Conservation (phyloP, 176 grass and related monocot species). For the Stipa capillata region DNA sequence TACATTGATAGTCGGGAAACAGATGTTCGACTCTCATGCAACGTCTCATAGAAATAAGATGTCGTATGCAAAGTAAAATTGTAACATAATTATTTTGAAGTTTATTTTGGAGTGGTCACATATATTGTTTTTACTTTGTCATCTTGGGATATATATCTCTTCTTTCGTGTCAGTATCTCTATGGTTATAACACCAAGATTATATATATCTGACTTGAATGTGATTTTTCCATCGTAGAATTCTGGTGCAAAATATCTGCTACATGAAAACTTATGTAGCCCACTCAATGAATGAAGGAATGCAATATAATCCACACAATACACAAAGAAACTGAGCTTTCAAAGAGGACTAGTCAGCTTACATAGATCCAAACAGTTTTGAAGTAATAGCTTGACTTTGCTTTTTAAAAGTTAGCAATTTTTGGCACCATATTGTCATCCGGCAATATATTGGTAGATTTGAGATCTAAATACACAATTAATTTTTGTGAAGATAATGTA, state of each 20-base stretch:
- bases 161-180: neutral
- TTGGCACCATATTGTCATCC: neutral
- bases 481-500: neutral
- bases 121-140: too few relatives aligned
- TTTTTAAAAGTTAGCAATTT: neutral
- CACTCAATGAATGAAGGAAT: neutral
- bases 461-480: neutral
- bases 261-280: neutral
- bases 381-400: neutral
- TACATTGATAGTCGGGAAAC: too few relatives aligned
- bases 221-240: neutral
- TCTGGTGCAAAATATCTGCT: neutral
- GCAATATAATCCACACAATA: neutral
- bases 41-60: too few relatives aligned
- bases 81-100: too few relatives aligned
- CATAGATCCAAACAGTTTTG: conserved; percentile 7
- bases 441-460: neutral
- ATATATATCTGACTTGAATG: neutral
- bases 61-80: too few relatives aligned
- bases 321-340: neutral
- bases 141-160: too few relatives aligned
- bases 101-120: too few relatives aligned
- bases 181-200: neutral
- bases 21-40: too few relatives aligned
- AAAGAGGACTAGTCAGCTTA: neutral